Conservation (phyloP, 1,284 basidiomycete species). For the Austroboletus niveus region DNA sequence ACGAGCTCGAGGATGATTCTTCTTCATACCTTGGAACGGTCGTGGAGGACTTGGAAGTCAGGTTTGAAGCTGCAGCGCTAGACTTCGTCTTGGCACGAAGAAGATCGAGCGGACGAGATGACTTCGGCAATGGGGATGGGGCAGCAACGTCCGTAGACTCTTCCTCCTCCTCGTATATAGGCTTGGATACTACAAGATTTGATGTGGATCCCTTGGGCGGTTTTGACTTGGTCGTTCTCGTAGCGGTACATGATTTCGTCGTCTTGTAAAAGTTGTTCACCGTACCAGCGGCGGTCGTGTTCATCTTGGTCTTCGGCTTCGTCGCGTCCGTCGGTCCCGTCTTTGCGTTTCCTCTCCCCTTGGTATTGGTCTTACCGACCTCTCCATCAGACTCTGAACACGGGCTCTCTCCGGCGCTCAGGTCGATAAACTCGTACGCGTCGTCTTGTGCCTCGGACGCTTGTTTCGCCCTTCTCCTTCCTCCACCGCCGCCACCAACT, state of each 20-base stretch:
- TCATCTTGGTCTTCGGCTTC: conserved; percentile 2
- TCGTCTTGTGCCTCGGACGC: conserved; percentile 30
- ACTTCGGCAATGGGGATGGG: conserved; percentile 13
- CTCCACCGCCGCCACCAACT: neutral
- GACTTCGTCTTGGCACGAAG: conserved; percentile 21
- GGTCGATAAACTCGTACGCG: conserved; percentile 27
- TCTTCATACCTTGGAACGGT: conserved; percentile 10
- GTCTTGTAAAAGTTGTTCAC: conserved; percentile 15
- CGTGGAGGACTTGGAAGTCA: neutral
- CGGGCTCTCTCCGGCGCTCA: conserved; percentile 26
- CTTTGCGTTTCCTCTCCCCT: conserved; percentile 11
- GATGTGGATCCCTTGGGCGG: neutral
- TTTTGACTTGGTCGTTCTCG: conserved; percentile 8
- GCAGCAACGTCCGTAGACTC: conserved; percentile 5
- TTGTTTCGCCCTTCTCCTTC: conserved; percentile 24
- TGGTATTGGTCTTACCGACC: neutral
- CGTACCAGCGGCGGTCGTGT: conserved; percentile 5
- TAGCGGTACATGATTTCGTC: conserved; percentile 10
- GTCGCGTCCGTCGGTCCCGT: neutral
- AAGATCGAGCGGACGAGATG: conserved; percentile 27
- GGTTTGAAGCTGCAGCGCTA: neutral
- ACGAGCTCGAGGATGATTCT: conserved; percentile 7
- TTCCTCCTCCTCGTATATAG: conserved; percentile 9
- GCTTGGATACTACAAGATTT: neutral
- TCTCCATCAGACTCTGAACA: conserved; percentile 19